A percentile compares a stretch with the other conserved stretches of the same genome.
Conservation (phyloP, 352 stramenopile genomes). For the Phytophthora cryptogea region DNA sequence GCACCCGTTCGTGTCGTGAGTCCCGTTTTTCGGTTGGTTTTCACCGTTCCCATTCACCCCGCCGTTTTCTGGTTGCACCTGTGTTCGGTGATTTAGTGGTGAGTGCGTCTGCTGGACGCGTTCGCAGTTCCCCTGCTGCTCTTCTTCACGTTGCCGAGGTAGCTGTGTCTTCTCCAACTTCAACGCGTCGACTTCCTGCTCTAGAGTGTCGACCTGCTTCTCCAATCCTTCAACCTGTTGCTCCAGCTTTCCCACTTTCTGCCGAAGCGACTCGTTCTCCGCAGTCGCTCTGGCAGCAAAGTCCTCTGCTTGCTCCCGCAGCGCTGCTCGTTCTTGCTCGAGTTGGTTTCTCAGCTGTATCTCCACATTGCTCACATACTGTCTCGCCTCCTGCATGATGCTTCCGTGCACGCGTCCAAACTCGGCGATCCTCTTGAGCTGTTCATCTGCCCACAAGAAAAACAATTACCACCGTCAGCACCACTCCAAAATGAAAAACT, state of each 20-base stretch:
- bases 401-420: constrained; percentile 74
- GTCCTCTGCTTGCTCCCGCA: constrained; percentile 56
- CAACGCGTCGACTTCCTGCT: constrained; percentile 16
- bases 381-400: constrained; percentile 65
- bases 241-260: constrained; percentile 31
- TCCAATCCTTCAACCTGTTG: constrained; percentile 33
- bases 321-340: constrained; percentile 43
- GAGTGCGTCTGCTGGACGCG: constrained; percentile 14
- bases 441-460: constrained; percentile 49
- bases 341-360: constrained; percentile 55
- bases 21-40: constrained; percentile 3
- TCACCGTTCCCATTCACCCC: constrained; percentile 5
- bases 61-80: constrained; percentile 13
- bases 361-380: constrained; percentile 68
- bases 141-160: constrained; percentile 4
- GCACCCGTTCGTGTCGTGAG: constrained; percentile 2
- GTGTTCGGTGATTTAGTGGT: constrained; percentile 15
- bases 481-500: not conserved
- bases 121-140: constrained; percentile 7
- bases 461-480: constrained; percentile 14
- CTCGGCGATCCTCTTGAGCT: constrained; percentile 79
- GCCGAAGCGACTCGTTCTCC: constrained; percentile 46
- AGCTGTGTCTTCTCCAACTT: constrained; percentile 16
- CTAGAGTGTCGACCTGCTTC: constrained; percentile 20
- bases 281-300: constrained; percentile 51